These are phyloP conservation scores for Otatea glauca DNA, from an alignment of 176 grass and related monocot species.

Conservation along the genomic window DNA sequence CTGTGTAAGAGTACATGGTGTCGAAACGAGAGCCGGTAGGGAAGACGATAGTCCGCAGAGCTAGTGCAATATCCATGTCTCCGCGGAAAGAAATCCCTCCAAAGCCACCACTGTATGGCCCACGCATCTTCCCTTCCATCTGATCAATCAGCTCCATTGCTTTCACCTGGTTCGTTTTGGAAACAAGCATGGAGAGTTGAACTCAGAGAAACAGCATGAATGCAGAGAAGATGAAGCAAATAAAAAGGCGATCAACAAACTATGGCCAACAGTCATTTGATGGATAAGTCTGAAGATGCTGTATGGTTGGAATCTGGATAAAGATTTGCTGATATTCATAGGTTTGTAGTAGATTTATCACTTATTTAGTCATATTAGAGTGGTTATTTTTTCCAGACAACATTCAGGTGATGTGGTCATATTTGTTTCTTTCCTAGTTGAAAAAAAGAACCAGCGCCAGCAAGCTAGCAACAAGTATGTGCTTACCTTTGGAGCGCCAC, in stretches of 20 bases:
- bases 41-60: constrained; percentile 82
- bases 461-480: not conserved
- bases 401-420: not conserved
- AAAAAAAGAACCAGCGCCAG: not conserved
- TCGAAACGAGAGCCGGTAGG: constrained; percentile 49
- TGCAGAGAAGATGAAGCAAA: no score
- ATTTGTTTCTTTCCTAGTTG: not conserved
- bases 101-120: constrained; percentile 83
- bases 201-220: no score
- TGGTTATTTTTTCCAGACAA: not conserved
- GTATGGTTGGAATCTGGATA: not conserved
- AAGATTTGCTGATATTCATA: not conserved
- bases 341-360: not conserved
- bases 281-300: not conserved
- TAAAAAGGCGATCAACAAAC: not conserved
- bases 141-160: constrained; percentile 94
- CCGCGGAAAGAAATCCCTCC: constrained; percentile 73
- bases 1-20: constrained; percentile 62
- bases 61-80: constrained; percentile 81
- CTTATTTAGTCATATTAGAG: not conserved
- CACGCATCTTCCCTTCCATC: constrained; percentile 71
- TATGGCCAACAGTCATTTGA: not conserved
- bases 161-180: constrained; percentile 59
- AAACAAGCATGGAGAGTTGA: not conserved
- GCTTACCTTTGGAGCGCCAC: constrained; percentile 90